phyloP scores from a whole-genome alignment of 2,329 filamentous ascomycete species.

The Alternaria sp. region DNA sequence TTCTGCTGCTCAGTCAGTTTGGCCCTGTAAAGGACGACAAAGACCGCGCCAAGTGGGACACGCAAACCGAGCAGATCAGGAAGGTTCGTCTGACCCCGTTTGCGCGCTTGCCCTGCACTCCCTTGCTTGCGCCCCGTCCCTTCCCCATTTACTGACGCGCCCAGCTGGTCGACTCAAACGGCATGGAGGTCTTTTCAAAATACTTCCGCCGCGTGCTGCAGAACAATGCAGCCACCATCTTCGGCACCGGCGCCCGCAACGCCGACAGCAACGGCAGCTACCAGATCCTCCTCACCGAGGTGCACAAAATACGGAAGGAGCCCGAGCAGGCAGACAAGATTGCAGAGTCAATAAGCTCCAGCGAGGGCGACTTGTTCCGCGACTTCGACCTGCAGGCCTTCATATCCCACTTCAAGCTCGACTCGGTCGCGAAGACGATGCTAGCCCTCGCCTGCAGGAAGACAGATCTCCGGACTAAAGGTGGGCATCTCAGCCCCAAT shows the following conservation, averaged over 20 bases:
- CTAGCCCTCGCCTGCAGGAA: constrained; percentile 89
- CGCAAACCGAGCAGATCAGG: constrained; percentile 88
- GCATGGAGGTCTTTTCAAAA: constrained; percentile 98
- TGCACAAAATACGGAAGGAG: constrained; percentile 85
- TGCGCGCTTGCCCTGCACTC: constrained; percentile 5
- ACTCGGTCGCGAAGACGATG: constrained; percentile 86
- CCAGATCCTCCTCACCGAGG: constrained; percentile 80
- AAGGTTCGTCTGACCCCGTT: constrained; percentile 69
- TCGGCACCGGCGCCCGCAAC: constrained; percentile 78
- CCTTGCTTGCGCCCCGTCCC: too few relatives aligned
- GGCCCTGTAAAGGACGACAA: constrained; percentile 90
- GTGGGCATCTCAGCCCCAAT: constrained; percentile 58
- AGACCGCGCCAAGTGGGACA: constrained; percentile 89
- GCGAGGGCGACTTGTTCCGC: constrained; percentile 90
- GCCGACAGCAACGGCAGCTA: constrained; percentile 83
- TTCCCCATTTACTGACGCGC: constrained; percentile 27
- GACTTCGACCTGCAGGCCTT: constrained; percentile 97
- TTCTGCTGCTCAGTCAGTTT: constrained; percentile 79
- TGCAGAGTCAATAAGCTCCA: constrained; percentile 89
- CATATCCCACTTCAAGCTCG: constrained; percentile 94
- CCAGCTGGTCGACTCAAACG: constrained; percentile 94
- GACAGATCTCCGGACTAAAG: constrained; percentile 86
- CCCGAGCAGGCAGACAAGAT: constrained; percentile 87
- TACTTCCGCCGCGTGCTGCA: constrained; percentile 93
- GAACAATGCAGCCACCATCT: constrained; percentile 91